Evolutionary conservation across 2,329 filamentous ascomycete genomes (phyloP), one percentile per base, ranked within the genome.

Genomic region (Apiospora malaysiana): DNA sequence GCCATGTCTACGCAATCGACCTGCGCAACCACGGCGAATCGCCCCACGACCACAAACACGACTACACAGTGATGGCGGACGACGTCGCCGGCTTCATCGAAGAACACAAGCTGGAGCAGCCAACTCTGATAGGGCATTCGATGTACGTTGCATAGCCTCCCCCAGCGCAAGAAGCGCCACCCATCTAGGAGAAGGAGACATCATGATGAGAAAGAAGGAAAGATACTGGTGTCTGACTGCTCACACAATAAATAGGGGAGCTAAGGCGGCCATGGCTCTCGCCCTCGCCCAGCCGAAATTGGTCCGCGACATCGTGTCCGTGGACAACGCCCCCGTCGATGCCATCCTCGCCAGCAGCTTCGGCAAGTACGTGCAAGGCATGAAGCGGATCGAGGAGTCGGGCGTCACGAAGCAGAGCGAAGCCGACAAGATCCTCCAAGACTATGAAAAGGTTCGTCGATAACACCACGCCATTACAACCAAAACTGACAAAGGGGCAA

Each of bases 11-110:
- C 81, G 92, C 93, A 14, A 81, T 98, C 92, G 95, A 98, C 80
- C 88, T 97, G 23, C 90, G 95, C 75, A 98, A 98, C 79, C 95
- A 98, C 84, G 95, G 95, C 77, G 92, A 97, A 49, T 97, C 94
- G 1, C 93, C 94, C 1, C 95, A 98, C 81, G 81, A 90, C 68
- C 83, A 85, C 0, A 85, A 85, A 1, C 96, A 98, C 81, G 92
- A 95, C 83, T 98, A 98, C 81, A 81, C 83, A 1, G 87, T 90
- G 63, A 94, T 98, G 88, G 94, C 95, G 5, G 88, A 91, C 74
- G 95, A 98, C 77, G 90, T 98, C 14, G 89, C 91, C 70, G 85
- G 87, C 63, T 98, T 98, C 80, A 91, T 98, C 70, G 76, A 86
- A 6, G 83, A 92, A 70, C 92, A 97, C 80, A 84, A 86, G 4